Evolutionary conservation across 345 rosid genomes (phyloP).

Genomic region (Populus nigra): DNA sequence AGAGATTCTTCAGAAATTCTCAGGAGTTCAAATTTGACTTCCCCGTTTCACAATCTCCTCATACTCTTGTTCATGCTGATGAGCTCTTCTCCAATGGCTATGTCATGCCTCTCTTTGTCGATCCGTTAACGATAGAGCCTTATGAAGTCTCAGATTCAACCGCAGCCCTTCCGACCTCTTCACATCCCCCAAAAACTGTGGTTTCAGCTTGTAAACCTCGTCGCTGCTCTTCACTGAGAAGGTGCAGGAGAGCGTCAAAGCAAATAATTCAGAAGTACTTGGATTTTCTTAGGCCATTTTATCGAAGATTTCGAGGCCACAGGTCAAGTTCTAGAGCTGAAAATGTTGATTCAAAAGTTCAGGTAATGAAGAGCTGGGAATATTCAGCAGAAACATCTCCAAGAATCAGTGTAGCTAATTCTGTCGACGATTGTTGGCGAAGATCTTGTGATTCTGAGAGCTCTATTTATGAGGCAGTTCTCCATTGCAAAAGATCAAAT

Average conservation of each 20-base stretch:
- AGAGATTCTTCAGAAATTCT: conserved; percentile 63
- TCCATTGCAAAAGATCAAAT: conserved; percentile 89
- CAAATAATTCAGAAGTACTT: conserved; percentile 61
- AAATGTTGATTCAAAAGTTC: conserved; percentile 30
- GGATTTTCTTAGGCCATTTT: conserved; percentile 68
- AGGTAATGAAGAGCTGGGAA: conserved; percentile 39
- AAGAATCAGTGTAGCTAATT: conserved; percentile 56
- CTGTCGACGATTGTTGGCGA: conserved; percentile 58
- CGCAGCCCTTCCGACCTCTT: conserved; percentile 26
- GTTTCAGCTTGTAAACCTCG: conserved; percentile 27
- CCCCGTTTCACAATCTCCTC: conserved; percentile 55
- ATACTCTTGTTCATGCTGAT: conserved; percentile 69
- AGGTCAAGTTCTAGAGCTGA: conserved; percentile 40
- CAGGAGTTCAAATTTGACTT: conserved; percentile 79
- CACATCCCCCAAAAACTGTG: conserved; percentile 24
- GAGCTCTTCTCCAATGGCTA: conserved; percentile 82
- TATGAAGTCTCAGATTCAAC: conserved; percentile 28
- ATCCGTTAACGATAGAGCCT: conserved; percentile 41
- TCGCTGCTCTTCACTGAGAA: conserved; percentile 41
- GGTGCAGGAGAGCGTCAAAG: conserved; percentile 56
- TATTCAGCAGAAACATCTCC: conserved; percentile 69
- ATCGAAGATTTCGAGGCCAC: conserved; percentile 45
- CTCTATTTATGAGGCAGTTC: conserved; percentile 91
- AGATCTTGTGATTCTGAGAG: conserved; percentile 81
- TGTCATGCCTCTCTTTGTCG: conserved; percentile 56